A percentile compares a stretch with the other conserved stretches of the same genome.
Conservation (phyloP, 169 alveolate genomes). For the Plasmodium cynomolgi region DNA sequence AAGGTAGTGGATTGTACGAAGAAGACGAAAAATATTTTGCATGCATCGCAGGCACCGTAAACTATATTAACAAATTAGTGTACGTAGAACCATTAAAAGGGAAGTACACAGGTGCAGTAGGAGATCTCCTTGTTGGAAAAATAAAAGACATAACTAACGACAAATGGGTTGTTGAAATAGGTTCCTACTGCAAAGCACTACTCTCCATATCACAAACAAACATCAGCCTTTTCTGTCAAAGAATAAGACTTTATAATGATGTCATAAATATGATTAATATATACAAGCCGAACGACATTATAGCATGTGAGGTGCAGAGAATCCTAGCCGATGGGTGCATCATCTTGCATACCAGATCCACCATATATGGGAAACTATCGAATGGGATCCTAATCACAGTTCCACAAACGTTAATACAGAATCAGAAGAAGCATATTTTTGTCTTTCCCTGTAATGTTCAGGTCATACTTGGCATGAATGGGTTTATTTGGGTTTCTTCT, state of each 20-base stretch:
- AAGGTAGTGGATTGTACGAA: constrained; percentile 74
- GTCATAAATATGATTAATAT: constrained; percentile 91
- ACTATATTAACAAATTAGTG: constrained; percentile 85
- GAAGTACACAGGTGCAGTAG: constrained; percentile 86
- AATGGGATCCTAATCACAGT: constrained; percentile 92
- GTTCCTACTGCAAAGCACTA: constrained; percentile 90
- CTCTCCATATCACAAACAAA: constrained; percentile 91
- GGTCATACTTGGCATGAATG: constrained; percentile 92
- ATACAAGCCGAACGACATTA: constrained; percentile 91
- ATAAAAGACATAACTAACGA: constrained; percentile 85
- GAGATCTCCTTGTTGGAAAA: constrained; percentile 89
- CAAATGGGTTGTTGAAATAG: constrained; percentile 93
- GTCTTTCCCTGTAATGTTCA: constrained; percentile 87
- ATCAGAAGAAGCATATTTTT: constrained; percentile 91
- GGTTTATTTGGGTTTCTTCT: constrained; percentile 86
- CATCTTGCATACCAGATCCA: constrained; percentile 91
- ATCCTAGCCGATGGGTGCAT: constrained; percentile 88
- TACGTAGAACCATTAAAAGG: constrained; percentile 90
- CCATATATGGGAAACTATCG: constrained; percentile 91
- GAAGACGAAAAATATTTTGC: constrained; percentile 53
- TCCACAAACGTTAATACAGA: constrained; percentile 88
- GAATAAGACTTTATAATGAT: constrained; percentile 93
- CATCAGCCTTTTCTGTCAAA: constrained; percentile 91
- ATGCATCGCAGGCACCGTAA: constrained; percentile 63
- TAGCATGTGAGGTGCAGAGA: constrained; percentile 94